phyloP scores from a whole-genome alignment of 1,139 yeast genomes.

The Kurtzmaniella natalensis region DNA sequence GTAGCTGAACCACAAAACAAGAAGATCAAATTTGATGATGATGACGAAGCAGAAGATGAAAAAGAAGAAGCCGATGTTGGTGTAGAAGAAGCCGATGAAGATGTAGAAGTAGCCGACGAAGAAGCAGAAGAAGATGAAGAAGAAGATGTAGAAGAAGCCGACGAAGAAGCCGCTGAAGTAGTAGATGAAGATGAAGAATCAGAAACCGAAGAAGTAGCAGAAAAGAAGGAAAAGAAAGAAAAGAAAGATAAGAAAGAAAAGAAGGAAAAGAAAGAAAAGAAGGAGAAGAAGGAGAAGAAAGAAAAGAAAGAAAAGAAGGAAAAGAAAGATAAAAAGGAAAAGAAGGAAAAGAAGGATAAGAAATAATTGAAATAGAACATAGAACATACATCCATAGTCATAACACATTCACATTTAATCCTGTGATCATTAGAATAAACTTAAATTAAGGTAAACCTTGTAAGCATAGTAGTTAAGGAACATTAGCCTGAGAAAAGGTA shows the following conservation, averaged over 20 bases:
- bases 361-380: slow-evolving; percentile 11
- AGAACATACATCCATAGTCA: slow-evolving; percentile 4
- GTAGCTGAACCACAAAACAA: slow-evolving; percentile 18
- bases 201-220: slow-evolving; percentile 12
- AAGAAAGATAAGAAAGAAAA: slow-evolving; percentile 14
- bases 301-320: slow-evolving; percentile 18
- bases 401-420: neutral
- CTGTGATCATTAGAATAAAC: neutral
- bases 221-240: slow-evolving; percentile 17
- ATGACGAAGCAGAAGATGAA: slow-evolving; percentile 11
- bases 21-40: slow-evolving; percentile 23
- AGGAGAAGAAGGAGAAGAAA: slow-evolving; percentile 22
- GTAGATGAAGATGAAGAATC: slow-evolving; percentile 15
- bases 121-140: slow-evolving; percentile 14
- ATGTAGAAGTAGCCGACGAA: slow-evolving; percentile 9
- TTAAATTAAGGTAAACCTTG: neutral
- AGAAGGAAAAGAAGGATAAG: slow-evolving; percentile 14
- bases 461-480: too few relatives aligned
- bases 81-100: slow-evolving; percentile 15
- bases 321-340: slow-evolving; percentile 13
- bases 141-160: slow-evolving; percentile 13
- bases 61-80: slow-evolving; percentile 12
- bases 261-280: slow-evolving; percentile 30
- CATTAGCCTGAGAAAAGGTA: too few relatives aligned
- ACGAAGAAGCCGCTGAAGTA: slow-evolving; percentile 16